phyloP scores from a whole-genome alignment of 2,329 filamentous ascomycete species.

The Rutstroemia sp. region DNA sequence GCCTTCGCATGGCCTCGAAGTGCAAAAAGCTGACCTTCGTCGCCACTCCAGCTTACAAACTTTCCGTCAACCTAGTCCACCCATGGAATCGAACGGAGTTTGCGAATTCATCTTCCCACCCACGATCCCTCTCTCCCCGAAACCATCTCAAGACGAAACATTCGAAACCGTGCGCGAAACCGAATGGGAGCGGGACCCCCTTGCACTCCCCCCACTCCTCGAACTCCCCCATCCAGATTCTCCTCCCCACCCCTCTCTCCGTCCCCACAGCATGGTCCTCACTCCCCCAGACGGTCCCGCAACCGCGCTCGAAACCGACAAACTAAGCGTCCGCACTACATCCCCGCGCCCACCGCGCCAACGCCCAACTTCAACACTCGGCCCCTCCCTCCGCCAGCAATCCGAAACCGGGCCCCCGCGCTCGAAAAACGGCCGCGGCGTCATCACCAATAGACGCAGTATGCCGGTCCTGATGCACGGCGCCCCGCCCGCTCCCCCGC shows the following conservation, averaged over 20 bases:
- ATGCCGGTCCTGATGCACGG: slow-evolving; percentile 23
- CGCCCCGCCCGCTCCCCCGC: slow-evolving; percentile 28
- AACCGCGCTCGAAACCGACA: neutral
- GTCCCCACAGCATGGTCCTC: slow-evolving; percentile 2
- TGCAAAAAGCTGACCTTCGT: slow-evolving; percentile 16
- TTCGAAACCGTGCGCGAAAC: neutral
- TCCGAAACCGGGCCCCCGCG: neutral
- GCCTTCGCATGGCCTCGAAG: slow-evolving; percentile 11
- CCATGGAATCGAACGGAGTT: slow-evolving; percentile 4
- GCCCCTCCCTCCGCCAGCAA: neutral
- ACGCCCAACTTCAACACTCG: slow-evolving; percentile 1
- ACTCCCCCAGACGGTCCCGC: neutral
- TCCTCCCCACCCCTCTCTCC: neutral
- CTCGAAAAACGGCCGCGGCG: slow-evolving; percentile 7
- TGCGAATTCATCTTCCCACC: neutral
- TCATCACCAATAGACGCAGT: slow-evolving; percentile 17
- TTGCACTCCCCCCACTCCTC: neutral
- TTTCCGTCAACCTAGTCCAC: neutral
- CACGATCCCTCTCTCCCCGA: neutral
- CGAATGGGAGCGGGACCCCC: neutral
- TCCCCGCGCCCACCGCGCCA: neutral
- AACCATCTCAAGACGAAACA: neutral
- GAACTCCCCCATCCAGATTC: neutral
- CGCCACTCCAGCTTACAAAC: slow-evolving; percentile 11
- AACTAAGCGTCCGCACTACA: neutral